These are phyloP conservation scores for Sporothrix dimorphospora DNA, from an alignment of 2,329 filamentous ascomycete species.

Conservation along the genomic window DNA sequence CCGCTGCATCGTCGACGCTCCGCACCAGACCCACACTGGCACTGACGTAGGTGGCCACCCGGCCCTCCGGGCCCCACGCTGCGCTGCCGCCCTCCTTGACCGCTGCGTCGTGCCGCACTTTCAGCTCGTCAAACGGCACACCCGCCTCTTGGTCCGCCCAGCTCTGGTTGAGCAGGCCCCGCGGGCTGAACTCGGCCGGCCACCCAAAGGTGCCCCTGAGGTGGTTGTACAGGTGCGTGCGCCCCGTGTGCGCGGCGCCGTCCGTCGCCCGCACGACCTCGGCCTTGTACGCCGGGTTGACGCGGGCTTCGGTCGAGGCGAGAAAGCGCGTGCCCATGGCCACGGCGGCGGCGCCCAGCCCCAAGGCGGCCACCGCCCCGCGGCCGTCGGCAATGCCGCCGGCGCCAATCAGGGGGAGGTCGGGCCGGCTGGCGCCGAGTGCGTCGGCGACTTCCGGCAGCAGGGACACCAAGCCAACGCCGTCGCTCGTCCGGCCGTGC, in stretches of 20 bases:
- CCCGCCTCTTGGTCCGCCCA: constrained; percentile 48
- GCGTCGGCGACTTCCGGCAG: constrained; percentile 60
- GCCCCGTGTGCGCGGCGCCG: constrained; percentile 45
- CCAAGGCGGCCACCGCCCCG: constrained; percentile 58
- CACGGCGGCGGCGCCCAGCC: constrained; percentile 57
- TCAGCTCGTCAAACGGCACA: constrained; percentile 48
- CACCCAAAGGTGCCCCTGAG: constrained; percentile 49
- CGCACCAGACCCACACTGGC: constrained; percentile 33
- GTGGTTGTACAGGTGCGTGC: constrained; percentile 51
- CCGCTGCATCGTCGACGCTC: constrained; percentile 18
- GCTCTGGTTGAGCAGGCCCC: constrained; percentile 46
- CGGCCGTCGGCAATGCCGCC: constrained; percentile 63
- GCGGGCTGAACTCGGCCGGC: constrained; percentile 47
- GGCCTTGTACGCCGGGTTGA: constrained; percentile 47
- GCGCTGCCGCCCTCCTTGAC: constrained; percentile 39
- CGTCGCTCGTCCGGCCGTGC: constrained; percentile 57
- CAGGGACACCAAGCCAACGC: constrained; percentile 58
- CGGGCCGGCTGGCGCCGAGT: constrained; percentile 45
- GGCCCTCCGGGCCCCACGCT: constrained; percentile 38
- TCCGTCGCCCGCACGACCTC: constrained; percentile 48
- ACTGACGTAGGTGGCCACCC: constrained; percentile 32
- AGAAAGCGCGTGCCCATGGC: constrained; percentile 68
- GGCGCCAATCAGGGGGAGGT: constrained; percentile 55
- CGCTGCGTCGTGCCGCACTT: constrained; percentile 44
- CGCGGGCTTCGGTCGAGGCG: constrained; percentile 48